Evolutionary conservation across 306 rosid genomes (phyloP).

Genomic region (Lupinus albus): DNA sequence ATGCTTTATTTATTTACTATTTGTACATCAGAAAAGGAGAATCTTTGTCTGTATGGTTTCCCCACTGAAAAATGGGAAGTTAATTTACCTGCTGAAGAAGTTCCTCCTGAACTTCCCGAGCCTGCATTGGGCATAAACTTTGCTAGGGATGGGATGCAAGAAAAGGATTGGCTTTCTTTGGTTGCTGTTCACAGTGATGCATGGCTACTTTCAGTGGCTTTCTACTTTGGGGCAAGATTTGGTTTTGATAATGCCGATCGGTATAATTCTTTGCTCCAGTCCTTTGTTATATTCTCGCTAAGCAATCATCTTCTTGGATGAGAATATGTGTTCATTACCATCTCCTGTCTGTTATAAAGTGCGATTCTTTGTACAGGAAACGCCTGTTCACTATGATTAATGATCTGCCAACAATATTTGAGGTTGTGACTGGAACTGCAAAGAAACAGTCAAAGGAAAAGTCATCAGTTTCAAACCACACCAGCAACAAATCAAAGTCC

Average conservation of each 20-base stretch:
- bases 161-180: conserved; percentile 43
- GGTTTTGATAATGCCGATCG: conserved; percentile 58
- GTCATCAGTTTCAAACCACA: conserved; percentile 56
- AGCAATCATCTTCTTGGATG: conserved; percentile 8
- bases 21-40: conserved; percentile 52
- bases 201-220: conserved; percentile 40
- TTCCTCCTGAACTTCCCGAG: conserved; percentile 68
- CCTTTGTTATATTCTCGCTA: background rate
- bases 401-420: conserved; percentile 69
- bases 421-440: conserved; percentile 55
- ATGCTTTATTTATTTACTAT: conserved; percentile 19
- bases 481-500: conserved; percentile 64
- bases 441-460: conserved; percentile 65
- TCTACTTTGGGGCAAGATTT: conserved; percentile 53
- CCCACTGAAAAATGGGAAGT: conserved; percentile 64
- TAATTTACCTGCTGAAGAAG: conserved; percentile 61
- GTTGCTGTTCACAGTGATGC: conserved; percentile 46
- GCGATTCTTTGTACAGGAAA: conserved; percentile 48
- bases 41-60: conserved; percentile 63
- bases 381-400: conserved; percentile 68
- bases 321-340: too few relatives aligned
- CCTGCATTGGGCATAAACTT: conserved; percentile 70
- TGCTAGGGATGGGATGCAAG: conserved; percentile 70
- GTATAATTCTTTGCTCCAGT: conserved; percentile 26
- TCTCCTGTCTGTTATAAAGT: background rate